These are phyloP conservation scores for Colletotrichum sp. DNA, from an alignment of 2,329 filamentous ascomycete genomes.

Conservation along the genomic window DNA sequence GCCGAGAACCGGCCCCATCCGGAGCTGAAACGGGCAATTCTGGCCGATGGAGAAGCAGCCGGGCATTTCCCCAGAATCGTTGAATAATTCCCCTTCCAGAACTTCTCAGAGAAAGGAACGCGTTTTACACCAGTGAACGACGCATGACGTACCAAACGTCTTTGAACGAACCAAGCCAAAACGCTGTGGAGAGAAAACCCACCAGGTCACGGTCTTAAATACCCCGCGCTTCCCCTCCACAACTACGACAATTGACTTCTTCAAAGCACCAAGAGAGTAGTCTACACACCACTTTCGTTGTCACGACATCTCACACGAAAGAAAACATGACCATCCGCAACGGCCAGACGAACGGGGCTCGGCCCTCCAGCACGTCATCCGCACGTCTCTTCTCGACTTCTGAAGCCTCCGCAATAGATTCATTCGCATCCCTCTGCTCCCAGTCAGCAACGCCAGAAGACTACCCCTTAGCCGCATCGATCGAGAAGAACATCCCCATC, in stretches of 20 bases:
- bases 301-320: not conserved
- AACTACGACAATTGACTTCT: not conserved
- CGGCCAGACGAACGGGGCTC: not conserved
- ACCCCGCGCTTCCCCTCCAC: not conserved
- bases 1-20: not conserved
- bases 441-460: constrained; percentile 35
- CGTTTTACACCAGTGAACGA: not conserved
- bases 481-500: constrained; percentile 59
- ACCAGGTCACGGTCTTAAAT: not conserved
- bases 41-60: not conserved
- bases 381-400: constrained; percentile 27
- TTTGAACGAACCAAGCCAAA: not conserved
- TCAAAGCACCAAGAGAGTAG: too few species aligned
- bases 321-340: not conserved
- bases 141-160: not conserved
- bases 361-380: not conserved
- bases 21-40: constrained; percentile 2
- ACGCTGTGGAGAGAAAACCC: not conserved
- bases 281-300: not conserved
- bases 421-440: constrained; percentile 49
- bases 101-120: not conserved
- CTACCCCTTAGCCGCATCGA: constrained; percentile 52
- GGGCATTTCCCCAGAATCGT: not conserved
- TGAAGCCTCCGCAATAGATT: constrained; percentile 40
- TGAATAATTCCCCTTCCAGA: not conserved